These are phyloP conservation scores for Cladophialophora bantiana DNA, from an alignment of 2,329 filamentous ascomycete species.

Conservation along the genomic window DNA sequence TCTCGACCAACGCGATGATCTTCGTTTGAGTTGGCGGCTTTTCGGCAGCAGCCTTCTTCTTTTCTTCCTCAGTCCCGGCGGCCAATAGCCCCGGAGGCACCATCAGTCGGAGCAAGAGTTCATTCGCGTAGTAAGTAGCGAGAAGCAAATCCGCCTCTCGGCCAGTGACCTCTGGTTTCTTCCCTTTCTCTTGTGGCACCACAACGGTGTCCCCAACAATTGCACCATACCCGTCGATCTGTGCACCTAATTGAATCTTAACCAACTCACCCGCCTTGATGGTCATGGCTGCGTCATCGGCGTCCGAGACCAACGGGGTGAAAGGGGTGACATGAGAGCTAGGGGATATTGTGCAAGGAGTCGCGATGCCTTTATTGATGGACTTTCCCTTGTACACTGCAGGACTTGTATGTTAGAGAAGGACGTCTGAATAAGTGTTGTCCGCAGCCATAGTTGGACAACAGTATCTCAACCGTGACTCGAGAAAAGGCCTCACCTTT, in stretches of 20 bases:
- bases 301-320: slow-evolving; percentile 86
- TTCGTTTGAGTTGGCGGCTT: slow-evolving; percentile 85
- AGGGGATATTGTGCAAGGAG: slow-evolving; percentile 83
- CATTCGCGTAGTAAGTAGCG: slow-evolving; percentile 93
- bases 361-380: slow-evolving; percentile 76
- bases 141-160: slow-evolving; percentile 85
- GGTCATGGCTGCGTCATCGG: slow-evolving; percentile 78
- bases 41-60: slow-evolving; percentile 83
- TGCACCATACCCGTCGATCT: slow-evolving; percentile 95
- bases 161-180: slow-evolving; percentile 71
- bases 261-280: slow-evolving; percentile 86
- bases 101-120: slow-evolving; percentile 89
- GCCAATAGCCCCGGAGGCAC: slow-evolving; percentile 86
- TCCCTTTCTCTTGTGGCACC: slow-evolving; percentile 68
- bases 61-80: slow-evolving; percentile 88
- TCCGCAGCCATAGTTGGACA: neutral
- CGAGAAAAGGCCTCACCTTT: slow-evolving; percentile 59
- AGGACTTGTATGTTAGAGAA: slow-evolving; percentile 3
- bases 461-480: neutral
- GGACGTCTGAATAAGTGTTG: neutral
- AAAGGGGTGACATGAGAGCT: slow-evolving; percentile 95
- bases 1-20: slow-evolving; percentile 88
- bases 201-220: slow-evolving; percentile 95
- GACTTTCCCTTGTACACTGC: slow-evolving; percentile 96
- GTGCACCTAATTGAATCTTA: slow-evolving; percentile 98